Evolutionary conservation across 257 asterid genomes (phyloP), one percentile per base, ranked within the genome.

Genomic region (Solanum pennellii): DNA sequence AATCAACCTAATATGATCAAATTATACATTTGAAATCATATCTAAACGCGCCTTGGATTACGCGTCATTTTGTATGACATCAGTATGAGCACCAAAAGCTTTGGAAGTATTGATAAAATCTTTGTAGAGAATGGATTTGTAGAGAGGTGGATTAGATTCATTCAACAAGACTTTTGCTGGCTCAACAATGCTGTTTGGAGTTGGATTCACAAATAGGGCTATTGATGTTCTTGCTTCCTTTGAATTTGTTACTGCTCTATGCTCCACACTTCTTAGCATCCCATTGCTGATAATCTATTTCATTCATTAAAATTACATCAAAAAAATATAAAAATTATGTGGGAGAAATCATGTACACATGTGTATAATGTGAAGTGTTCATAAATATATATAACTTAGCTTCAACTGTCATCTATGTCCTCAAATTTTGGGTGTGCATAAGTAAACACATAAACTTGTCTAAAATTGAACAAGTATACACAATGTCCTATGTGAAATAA

Each of bases 231-330:
- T 87, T 9, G 89, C 82, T 87, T 88, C 92, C 3, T 82, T 83
- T 7, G 89, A 29, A 88, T 93, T 92, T 47, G 96, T 93, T 87
- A 94, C 87, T 56, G 94, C 98, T 60, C 97, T 89, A 83, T 95
- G 98, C 45, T 90, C 84, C 1, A 92, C 90, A 80, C 97, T 94
- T 11, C 82, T 84, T 25, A 94, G 88, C 82, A 83, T 94, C 66
- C 94, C 96, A 29, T 94, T 94, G 27, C 95, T 93, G 18, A 94
- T 90, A 35, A 94, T 92, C 98, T 94, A 45, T 12, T 73, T 35
- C 47, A 73, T 73, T 73, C 33, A 42, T 0, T 3, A 6, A 37
- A 42, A 75, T 35, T 9, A 35, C 20, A 66, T n/a, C 8, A 16
- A 5, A 39, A 3, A 12, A 39, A 1, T 35, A 5, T 35, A 35